Base-by-base conservation (phyloP, 495 filamentous ascomycete species). In the Lepraria neglecta region DNA sequence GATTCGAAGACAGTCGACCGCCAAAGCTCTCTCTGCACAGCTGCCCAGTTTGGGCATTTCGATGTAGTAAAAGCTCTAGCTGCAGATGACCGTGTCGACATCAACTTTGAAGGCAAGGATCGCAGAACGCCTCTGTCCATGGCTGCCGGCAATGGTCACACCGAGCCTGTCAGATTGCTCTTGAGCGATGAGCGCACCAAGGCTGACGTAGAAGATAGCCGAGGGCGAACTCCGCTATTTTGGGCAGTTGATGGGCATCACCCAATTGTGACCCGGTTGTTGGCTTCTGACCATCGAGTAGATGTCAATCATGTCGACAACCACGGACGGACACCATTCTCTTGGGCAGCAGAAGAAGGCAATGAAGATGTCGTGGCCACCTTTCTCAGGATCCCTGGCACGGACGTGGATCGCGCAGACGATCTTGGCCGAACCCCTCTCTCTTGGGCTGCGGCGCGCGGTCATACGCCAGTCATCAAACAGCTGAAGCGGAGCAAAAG, bases 281-380 rank as follows among this genome's bases (percentile, higher is more conserved):
- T 60, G n/a, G n/a, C 15, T 14, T 24, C 28, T 40, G 58, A 60
- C 19, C 28, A 15, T 28, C 27, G 44, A 28, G 46, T 53, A 12
- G 4, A 53, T 24, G 17, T 40, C 15, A 60, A 52, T 30, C 31
- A 51, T 42, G 33, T 15, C 10, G 58, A 60, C 58, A 21, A 42
- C 31, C 45, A 40, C n/a, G 58, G 27, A 17, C 33, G 48, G 19
- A 53, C 58, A 21, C 28, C 27, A 15, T 53, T 53, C 50, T 53
- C 50, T 40, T 51, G 58, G 28, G 45, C 45, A 40, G 50, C 50
- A 11, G 50, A 53, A 30, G 58, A 60, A 19, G 47, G 58, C 33
- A 43, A 60, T 10, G 46, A 51, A 30, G 47, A 60, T 17, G 14
- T 53, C 15, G 10, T 60, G 14, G 28, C n/a, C 19, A 33, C 31